These are phyloP conservation scores for Prototheca cutis DNA, from an alignment of 163 green algal species.

Conservation along the genomic window DNA sequence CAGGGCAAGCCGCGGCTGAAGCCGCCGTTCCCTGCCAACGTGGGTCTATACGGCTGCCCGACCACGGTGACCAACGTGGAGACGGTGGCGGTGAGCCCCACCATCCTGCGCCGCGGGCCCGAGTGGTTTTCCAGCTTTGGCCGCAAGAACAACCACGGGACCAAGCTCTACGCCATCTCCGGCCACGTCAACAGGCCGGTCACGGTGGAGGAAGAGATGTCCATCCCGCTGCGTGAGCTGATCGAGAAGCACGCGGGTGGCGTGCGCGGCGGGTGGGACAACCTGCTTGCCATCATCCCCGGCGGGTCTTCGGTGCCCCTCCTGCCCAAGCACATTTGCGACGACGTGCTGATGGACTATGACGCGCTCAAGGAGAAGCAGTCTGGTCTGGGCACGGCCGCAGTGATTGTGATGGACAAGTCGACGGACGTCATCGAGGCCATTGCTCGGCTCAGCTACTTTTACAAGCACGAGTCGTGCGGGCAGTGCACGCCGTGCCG, in stretches of 20 bases:
- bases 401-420: conserved; percentile 94
- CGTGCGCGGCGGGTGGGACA: conserved; percentile 94
- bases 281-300: conserved; percentile 96
- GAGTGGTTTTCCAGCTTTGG: conserved; percentile 96
- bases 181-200: conserved; percentile 93
- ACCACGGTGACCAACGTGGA: conserved; percentile 99
- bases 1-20: conserved; percentile 96
- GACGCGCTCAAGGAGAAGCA: conserved; percentile 88
- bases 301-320: conserved; percentile 91
- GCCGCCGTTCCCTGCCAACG: conserved; percentile 94
- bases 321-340: conserved; percentile 62
- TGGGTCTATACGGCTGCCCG: conserved; percentile 97
- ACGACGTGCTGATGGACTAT: conserved; percentile 98
- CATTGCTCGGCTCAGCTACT: conserved; percentile 94
- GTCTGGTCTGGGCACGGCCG: conserved; percentile 86
- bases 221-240: conserved; percentile 88
- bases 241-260: conserved; percentile 83
- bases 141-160: conserved; percentile 96
- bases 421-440: conserved; percentile 93
- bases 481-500: conserved; percentile 98
- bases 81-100: conserved; percentile 91
- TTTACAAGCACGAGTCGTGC: conserved; percentile 99
- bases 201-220: conserved; percentile 97
- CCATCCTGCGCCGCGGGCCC: conserved; percentile 90
- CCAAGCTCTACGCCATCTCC: conserved; percentile 98